Base-by-base conservation (phyloP, 23 red algal species). In the Gracilaria gracilis region DNA sequence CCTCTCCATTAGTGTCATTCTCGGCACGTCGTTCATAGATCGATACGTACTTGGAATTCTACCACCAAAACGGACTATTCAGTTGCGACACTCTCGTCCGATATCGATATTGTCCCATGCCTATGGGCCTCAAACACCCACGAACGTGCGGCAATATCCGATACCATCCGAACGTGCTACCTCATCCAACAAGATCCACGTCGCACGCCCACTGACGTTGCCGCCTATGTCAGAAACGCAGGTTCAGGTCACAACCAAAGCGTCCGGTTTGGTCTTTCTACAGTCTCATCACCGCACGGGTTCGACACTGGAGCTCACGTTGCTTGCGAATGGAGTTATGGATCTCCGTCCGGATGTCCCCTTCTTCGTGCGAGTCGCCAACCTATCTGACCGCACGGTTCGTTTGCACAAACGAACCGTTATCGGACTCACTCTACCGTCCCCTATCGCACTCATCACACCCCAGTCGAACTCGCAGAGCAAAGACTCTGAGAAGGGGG, bases 311-410 rank as follows among this genome's bases (percentile, higher is more conserved):
- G 61, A 69, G 27, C 46, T 84, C 16, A 67, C 81, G 13, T 59
- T 84, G 9, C 55, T 84, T 25, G 58, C 81, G 29, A 64, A 84
- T 64, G 81, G 57, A 8, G 35, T 84, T 29, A 84, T 84, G 81
- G 81, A 84, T 40, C 29, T 84, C 31, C 55, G 40, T 9, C 28
- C 81, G 19, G 54, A 84, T 33, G 61, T 39, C 8, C 81, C 81
- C 34, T 84, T 84, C 27, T 65, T 24, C 57, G 81, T 84, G 5
- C 4, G 39, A 38, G n/a, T 84, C 15, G 40, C 57, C 5, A 84
- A 70, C 81, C 58, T 84, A 6, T 1, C 0, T 7, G 57, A 84
- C 38, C 27, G 39, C 17, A 2, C 81, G 35, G 59, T 46, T 42
- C 81, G 61, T 32, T 6, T 84, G 25, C 58, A 36, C 58, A 84